Evolutionary conservation across 2,329 filamentous ascomycete genomes (phyloP).

Genomic region (Aureobasidium leucospermi): DNA sequence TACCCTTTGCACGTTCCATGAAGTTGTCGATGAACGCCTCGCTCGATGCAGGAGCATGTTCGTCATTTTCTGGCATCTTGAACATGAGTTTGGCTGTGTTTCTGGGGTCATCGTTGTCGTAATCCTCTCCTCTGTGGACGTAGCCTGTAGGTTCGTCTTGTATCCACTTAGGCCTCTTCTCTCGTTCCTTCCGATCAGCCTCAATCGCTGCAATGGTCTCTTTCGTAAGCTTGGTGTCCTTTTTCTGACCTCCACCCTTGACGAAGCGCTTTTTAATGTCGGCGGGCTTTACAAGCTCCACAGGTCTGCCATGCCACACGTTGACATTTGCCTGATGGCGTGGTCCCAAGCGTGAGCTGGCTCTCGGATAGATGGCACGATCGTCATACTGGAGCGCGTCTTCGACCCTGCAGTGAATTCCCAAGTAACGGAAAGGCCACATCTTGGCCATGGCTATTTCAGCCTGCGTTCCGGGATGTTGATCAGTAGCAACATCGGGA

Average conservation of each 20-base stretch:
- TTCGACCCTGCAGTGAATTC: slow-evolving; percentile 90
- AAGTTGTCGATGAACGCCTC: slow-evolving; percentile 65
- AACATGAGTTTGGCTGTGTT: slow-evolving; percentile 72
- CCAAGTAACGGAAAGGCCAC: slow-evolving; percentile 94
- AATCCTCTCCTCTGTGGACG: slow-evolving; percentile 74
- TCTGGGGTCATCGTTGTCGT: slow-evolving; percentile 60
- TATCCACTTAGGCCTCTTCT: slow-evolving; percentile 84
- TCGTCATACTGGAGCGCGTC: slow-evolving; percentile 96
- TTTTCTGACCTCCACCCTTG: slow-evolving; percentile 58
- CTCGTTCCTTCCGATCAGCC: slow-evolving; percentile 69
- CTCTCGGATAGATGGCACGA: slow-evolving; percentile 83
- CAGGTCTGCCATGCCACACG: slow-evolving; percentile 76
- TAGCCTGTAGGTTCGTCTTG: slow-evolving; percentile 88
- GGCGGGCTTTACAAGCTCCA: slow-evolving; percentile 82
- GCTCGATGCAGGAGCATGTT: slow-evolving; percentile 30
- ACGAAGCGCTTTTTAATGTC: slow-evolving; percentile 74
- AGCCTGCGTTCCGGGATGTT: slow-evolving; percentile 64
- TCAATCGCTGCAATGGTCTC: slow-evolving; percentile 73
- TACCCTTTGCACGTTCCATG: slow-evolving; percentile 59
- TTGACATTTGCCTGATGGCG: slow-evolving; percentile 82
- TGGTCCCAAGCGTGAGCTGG: slow-evolving; percentile 84
- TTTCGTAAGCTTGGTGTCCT: slow-evolving; percentile 69
- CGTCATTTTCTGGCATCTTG: slow-evolving; percentile 49
- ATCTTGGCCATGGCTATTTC: slow-evolving; percentile 88
- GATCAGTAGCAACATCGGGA: slow-evolving; percentile 47